These are phyloP conservation scores for Antitrichia curtipendula DNA, from an alignment of 225 moss, liverwort and hornwort species.

Conservation along the genomic window DNA sequence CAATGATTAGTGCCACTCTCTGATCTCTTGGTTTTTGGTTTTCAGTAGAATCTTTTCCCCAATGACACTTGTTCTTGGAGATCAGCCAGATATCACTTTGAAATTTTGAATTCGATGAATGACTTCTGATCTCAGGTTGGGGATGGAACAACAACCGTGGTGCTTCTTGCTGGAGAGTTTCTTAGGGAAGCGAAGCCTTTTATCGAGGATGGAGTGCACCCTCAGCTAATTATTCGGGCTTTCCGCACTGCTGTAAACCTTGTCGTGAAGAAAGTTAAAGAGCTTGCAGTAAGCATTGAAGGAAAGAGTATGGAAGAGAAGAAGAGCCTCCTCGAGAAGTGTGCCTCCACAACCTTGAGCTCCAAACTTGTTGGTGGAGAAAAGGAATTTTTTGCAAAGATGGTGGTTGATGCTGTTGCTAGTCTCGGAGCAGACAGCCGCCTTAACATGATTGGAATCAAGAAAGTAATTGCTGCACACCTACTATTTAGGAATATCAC, in stretches of 20 bases:
- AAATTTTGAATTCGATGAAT: background rate
- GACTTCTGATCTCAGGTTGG: conserved; percentile 47
- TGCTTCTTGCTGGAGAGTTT: conserved; percentile 95
- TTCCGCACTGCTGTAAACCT: conserved; percentile 69
- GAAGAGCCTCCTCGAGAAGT: conserved; percentile 81
- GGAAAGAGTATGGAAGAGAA: conserved; percentile 87
- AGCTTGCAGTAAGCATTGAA: conserved; percentile 86
- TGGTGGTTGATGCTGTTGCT: conserved; percentile 95
- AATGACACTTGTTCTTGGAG: background rate
- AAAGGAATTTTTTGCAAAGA: conserved; percentile 92
- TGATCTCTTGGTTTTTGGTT: background rate
- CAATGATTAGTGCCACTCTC: background rate
- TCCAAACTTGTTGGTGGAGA: conserved; percentile 98
- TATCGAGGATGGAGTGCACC: conserved; percentile 95
- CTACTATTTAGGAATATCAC: background rate
- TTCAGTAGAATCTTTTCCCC: background rate
- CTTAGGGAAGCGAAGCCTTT: conserved; percentile 92
- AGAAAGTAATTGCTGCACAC: conserved; percentile 50
- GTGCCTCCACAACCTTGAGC: conserved; percentile 86
- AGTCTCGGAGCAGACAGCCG: conserved; percentile 75
- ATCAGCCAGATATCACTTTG: background rate
- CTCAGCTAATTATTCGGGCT: conserved; percentile 82
- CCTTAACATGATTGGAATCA: conserved; percentile 88
- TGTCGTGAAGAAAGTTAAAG: conserved; percentile 72
- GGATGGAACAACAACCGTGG: conserved; percentile 97